phyloP scores from a whole-genome alignment of 768 basidiomycete genomes.

The Mycena vitilis region DNA sequence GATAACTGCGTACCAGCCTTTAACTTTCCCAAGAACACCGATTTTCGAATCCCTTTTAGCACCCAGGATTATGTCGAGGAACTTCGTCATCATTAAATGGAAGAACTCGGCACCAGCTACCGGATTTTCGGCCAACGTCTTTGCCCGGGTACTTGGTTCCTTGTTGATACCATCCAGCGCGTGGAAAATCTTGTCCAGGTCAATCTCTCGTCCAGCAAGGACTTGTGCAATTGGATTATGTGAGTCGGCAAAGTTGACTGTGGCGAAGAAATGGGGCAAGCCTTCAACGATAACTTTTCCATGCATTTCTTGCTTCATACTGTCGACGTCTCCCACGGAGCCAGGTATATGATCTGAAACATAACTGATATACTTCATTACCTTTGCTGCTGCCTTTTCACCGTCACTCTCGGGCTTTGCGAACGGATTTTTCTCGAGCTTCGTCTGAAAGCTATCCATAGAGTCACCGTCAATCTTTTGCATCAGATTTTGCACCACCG shows the following conservation, averaged over 20 bases:
- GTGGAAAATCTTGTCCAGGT: constrained; percentile 35
- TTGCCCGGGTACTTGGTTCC: background rate
- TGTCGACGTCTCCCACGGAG: constrained; percentile 2
- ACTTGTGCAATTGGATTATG: constrained; percentile 37
- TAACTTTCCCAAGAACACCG: constrained; percentile 41
- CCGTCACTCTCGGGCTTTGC: too few species aligned
- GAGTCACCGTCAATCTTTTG: too few species aligned
- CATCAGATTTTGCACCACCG: too few species aligned
- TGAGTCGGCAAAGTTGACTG: constrained; percentile 34
- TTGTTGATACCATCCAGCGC: background rate
- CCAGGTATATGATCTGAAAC: constrained; percentile 24
- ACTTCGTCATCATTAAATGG: constrained; percentile 38
- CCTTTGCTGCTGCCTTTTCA: too few species aligned
- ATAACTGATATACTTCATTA: background rate
- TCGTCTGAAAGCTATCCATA: too few species aligned
- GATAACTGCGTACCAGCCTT: constrained; percentile 39
- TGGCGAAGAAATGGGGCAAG: constrained; percentile 32
- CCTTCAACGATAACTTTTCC: constrained; percentile 15
- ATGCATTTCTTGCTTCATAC: background rate
- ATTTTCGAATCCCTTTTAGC: constrained; percentile 18
- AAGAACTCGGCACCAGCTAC: constrained; percentile 43
- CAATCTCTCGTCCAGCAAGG: constrained; percentile 34
- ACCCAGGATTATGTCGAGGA: constrained; percentile 41
- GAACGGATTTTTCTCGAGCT: too few species aligned
- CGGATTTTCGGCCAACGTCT: background rate